Conservation (phyloP, 768 basidiomycete species). For the Serendipita sp. region DNA sequence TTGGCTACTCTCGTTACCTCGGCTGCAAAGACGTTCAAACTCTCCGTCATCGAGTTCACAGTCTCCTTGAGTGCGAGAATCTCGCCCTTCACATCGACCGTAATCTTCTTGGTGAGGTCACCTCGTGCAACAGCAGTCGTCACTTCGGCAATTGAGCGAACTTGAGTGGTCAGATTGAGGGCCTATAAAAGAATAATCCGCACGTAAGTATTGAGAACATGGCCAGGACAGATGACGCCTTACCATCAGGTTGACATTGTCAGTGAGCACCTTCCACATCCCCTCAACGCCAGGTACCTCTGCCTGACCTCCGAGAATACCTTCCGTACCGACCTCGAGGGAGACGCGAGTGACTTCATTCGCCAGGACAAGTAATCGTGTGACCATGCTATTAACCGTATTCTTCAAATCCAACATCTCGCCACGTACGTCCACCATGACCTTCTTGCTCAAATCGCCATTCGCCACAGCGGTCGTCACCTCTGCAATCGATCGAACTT, state of each 20-base stretch:
- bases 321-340: constrained; percentile 83
- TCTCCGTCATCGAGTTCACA: constrained; percentile 90
- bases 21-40: constrained; percentile 69
- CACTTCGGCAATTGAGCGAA: constrained; percentile 82
- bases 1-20: constrained; percentile 70
- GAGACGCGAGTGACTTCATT: constrained; percentile 69
- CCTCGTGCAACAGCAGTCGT: constrained; percentile 92
- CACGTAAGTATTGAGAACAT: background rate
- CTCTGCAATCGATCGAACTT: constrained; percentile 84
- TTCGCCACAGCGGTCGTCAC: constrained; percentile 59
- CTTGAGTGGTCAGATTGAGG: constrained; percentile 81
- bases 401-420: constrained; percentile 82
- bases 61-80: constrained; percentile 72
- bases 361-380: constrained; percentile 19
- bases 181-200: constrained; percentile 28
- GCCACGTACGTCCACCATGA: constrained; percentile 85
- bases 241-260: constrained; percentile 11
- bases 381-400: constrained; percentile 65
- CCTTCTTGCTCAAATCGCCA: constrained; percentile 70
- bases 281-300: constrained; percentile 84
- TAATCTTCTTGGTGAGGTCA: constrained; percentile 86
- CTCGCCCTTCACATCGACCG: constrained; percentile 83
- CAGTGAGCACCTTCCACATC: constrained; percentile 63
- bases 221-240: background rate
- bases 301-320: constrained; percentile 88